Percentiles rank a stretch among this genome's conserved stretches.
Evolutionary conservation across 139 green algal genomes (phyloP).

Genomic region (Tetradesmus lagerheimii): DNA sequence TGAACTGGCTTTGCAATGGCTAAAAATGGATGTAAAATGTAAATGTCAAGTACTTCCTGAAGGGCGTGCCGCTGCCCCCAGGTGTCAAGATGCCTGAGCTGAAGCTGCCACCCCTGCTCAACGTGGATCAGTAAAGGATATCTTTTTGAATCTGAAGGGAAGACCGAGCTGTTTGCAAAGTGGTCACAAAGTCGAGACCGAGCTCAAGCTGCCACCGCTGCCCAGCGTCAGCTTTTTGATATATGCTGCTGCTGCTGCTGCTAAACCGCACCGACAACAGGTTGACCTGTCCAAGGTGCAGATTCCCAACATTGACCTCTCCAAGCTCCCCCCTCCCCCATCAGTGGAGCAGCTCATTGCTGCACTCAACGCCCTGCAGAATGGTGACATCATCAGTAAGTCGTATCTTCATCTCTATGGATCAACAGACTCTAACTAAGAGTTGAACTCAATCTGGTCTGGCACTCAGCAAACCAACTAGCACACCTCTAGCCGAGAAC

Average conservation of each 20-base stretch:
- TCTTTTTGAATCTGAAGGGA: too few relatives aligned
- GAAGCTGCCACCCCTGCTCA: conserved; percentile 18
- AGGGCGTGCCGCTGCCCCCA: conserved; percentile 27
- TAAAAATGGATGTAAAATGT: too few relatives aligned
- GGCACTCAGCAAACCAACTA: too few relatives aligned
- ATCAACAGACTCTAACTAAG: too few relatives aligned
- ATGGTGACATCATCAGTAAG: neutral
- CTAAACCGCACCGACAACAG: neutral
- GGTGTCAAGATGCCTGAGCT: conserved; percentile 31
- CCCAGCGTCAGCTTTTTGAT: too few relatives aligned
- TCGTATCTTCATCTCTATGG: too few relatives aligned
- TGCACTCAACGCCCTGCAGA: conserved; percentile 14
- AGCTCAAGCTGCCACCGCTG: neutral
- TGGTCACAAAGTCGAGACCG: too few relatives aligned
- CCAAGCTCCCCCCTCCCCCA: conserved; percentile 1
- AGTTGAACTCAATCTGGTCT: too few relatives aligned
- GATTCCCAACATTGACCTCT: neutral
- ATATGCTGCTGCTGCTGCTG: neutral
- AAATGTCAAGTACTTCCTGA: too few relatives aligned
- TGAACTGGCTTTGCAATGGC: too few relatives aligned
- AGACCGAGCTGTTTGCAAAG: too few relatives aligned
- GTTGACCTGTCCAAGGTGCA: conserved; percentile 24
- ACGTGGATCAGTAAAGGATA: neutral
- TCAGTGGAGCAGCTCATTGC: conserved; percentile 8
- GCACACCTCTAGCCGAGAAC: too few relatives aligned